Evolutionary conservation across 768 basidiomycete genomes (phyloP).

Genomic region (Tulasnella sp.): DNA sequence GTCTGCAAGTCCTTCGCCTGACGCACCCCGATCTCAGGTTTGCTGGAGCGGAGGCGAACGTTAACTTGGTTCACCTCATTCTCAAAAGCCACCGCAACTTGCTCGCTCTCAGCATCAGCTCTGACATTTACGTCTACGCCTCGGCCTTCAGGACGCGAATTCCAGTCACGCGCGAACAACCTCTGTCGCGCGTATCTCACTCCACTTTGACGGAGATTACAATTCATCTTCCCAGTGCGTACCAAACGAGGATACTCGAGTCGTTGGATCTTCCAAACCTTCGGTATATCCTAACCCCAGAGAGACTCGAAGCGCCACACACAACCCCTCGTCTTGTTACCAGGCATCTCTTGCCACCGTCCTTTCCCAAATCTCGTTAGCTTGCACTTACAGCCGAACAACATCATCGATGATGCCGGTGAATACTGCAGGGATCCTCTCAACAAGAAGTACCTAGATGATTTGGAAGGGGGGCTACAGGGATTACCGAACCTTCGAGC

Average conservation of each 20-base stretch:
- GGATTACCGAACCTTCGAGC: background rate
- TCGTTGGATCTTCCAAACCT: background rate
- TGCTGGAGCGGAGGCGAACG: constrained; percentile 44
- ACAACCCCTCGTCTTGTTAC: background rate
- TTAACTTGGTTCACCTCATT: constrained; percentile 65
- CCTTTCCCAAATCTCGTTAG: background rate
- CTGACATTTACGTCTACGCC: background rate
- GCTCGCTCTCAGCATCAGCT: constrained; percentile 25
- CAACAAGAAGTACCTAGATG: background rate
- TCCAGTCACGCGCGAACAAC: too few species aligned
- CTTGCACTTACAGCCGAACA: background rate
- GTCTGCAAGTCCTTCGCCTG: background rate
- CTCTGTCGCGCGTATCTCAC: background rate
- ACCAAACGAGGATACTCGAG: background rate
- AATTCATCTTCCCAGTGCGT: background rate
- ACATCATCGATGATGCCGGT: background rate
- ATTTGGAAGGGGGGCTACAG: background rate
- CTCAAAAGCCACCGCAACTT: constrained; percentile 32
- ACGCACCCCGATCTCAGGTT: background rate
- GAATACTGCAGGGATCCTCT: background rate
- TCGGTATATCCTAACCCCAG: background rate
- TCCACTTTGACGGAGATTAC: background rate
- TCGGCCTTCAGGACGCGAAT: background rate
- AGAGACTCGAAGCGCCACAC: background rate
- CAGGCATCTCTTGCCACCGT: background rate